phyloP scores from a whole-genome alignment of 2,329 filamentous ascomycete species.

The Fusarium sp. region DNA sequence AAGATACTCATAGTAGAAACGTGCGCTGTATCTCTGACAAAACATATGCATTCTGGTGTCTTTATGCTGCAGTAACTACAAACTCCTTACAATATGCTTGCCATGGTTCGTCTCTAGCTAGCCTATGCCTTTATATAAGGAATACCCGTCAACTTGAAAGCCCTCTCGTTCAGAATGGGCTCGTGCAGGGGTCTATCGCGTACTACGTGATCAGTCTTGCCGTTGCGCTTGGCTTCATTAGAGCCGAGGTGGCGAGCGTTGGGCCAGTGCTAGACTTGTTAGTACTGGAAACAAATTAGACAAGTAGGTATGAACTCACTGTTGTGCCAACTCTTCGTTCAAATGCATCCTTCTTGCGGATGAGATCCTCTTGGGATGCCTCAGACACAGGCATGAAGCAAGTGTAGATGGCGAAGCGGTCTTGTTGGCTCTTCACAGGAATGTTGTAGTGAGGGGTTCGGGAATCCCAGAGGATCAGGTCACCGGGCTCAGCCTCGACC shows the following conservation, averaged over 20 bases:
- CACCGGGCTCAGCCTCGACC: conserved; percentile 53
- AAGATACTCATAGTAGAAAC: not conserved
- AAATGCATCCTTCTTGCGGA: conserved; percentile 53
- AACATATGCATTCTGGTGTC: not conserved
- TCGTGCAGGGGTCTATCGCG: conserved; percentile 30
- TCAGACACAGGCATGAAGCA: conserved; percentile 35
- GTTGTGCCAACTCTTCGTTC: conserved; percentile 51
- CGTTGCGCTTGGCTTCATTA: conserved; percentile 31
- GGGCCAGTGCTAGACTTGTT: conserved; percentile 43
- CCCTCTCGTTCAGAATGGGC: conserved; percentile 24
- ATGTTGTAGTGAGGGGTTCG: conserved; percentile 54
- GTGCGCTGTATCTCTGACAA: not conserved
- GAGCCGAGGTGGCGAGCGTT: conserved; percentile 42
- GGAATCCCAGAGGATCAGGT: conserved; percentile 54
- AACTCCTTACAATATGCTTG: not conserved
- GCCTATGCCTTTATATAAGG: conserved; percentile 29
- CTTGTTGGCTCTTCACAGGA: conserved; percentile 48
- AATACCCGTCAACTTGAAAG: conserved; percentile 38
- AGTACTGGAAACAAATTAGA: not conserved
- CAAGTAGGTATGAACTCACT: not conserved
- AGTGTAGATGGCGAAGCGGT: conserved; percentile 49
- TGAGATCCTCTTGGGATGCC: conserved; percentile 48
- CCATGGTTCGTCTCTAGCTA: not conserved
- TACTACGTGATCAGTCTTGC: conserved; percentile 31
- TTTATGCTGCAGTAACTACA: not conserved